Evolutionary conservation across 106 monocot species (phyloP).

Genomic region (Dendrobium chrysotoxum): DNA sequence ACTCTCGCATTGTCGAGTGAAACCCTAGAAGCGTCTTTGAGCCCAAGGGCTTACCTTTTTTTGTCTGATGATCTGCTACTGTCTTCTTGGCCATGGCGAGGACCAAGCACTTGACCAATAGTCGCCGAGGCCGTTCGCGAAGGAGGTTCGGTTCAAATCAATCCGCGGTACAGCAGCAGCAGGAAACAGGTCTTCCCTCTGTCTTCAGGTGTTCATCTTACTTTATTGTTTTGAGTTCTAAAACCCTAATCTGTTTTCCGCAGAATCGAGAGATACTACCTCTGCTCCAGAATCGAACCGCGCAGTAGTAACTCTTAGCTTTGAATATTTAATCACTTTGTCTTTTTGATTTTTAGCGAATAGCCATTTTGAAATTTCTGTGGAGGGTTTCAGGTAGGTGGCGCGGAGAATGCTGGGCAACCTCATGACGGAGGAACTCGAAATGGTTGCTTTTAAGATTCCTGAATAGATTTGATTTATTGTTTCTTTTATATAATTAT

Average conservation of each 20-base stretch:
- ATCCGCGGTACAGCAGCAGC: neutral
- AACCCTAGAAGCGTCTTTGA: neutral
- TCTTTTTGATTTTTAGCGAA: neutral
- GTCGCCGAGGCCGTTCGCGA: neutral
- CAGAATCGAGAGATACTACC: neutral
- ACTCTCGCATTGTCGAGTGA: neutral
- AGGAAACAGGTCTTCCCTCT: neutral
- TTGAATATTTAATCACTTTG: neutral
- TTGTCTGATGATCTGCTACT: neutral
- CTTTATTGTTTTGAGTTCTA: neutral
- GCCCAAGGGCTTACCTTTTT: neutral
- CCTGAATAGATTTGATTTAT: neutral
- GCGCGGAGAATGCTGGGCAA: neutral
- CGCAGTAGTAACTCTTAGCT: neutral
- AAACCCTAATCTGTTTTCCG: neutral
- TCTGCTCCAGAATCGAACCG: neutral
- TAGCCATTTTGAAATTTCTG: neutral
- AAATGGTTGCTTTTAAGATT: neutral
- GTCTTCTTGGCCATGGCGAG: conserved; percentile 5
- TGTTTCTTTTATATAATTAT: neutral
- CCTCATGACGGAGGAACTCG: neutral
- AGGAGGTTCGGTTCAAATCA: neutral
- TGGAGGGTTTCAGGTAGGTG: neutral
- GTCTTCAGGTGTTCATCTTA: neutral
- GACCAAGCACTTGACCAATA: neutral